Evolutionary conservation across 1,284 basidiomycete genomes (phyloP), one percentile per base, ranked within the genome.

Genomic region (Peniophora sp.): DNA sequence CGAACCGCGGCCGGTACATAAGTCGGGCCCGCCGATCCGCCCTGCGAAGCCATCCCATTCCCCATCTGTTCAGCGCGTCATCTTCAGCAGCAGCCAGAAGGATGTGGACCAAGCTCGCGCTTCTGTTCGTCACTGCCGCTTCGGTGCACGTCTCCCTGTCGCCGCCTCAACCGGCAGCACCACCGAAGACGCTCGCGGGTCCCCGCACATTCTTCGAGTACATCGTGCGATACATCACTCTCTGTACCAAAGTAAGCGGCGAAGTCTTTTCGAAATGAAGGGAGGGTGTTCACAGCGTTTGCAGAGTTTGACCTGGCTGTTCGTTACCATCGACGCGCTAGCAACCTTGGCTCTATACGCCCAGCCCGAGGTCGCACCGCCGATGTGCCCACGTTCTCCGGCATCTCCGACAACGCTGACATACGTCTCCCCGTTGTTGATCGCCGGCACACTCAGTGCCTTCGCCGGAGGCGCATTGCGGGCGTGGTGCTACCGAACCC

Each of bases 171-270:
- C 61, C 62, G 0, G 59, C 59, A 1, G 58, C 60, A 11, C 54
- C 61, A 2, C 56, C 58, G 3, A 62, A 59, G 51, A 56, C 59
- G 47, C 54, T 57, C 49, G 55, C 61, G 38, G 58, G 53, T 50
- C 56, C 56, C 45, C 53, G 56, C 45, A 59, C 62, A n/a, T 52
- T 65, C 6, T 65, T 65, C 53, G 64, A 65, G 53, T 56, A 59
- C 44, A 56, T 57, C 35, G 58, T 65, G 14, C 62, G 58, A 35
- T 59, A 61, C 56, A 58, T 65, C 48, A 64, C 64, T 11, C 62
- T 62, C 53, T 59, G 58, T 55, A 63, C 60, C 56, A 65, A 65
- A 57, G 64, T 64, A 36, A 48, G 58, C 35, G 5, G 48, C 24
- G 24, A 19, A 36, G 3, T 48, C n/a, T 48, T n/a, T 27, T 9